Percentiles rank a stretch among this genome's conserved stretches.
Conservation (phyloP, 805 yeast species). For the Jamesozyma lodderae region DNA sequence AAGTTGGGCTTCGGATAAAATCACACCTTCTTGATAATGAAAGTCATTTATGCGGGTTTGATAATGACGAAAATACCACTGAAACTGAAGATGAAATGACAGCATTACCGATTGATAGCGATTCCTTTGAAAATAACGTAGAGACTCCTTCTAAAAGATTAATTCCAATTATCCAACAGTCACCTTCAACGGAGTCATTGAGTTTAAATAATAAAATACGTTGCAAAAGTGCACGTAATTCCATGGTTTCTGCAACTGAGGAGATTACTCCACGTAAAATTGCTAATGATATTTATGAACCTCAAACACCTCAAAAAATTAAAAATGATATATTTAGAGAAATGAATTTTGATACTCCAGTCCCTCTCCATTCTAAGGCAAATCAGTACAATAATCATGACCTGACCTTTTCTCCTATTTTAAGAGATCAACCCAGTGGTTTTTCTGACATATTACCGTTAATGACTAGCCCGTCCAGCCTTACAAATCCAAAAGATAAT, state of each 20-base stretch:
- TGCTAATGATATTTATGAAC: neutral
- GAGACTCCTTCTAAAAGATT: slow-evolving; percentile 15
- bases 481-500: too few species aligned
- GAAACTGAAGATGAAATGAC: slow-evolving; percentile 33
- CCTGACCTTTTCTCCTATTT: too few species aligned
- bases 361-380: neutral
- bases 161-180: slow-evolving; percentile 6
- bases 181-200: slow-evolving; percentile 14
- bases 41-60: too few species aligned
- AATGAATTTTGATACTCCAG: slow-evolving; percentile 1
- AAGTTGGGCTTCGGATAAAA: slow-evolving; percentile 50
- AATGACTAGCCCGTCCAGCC: too few species aligned
- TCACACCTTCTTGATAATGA: slow-evolving; percentile 36
- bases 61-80: slow-evolving; percentile 27
- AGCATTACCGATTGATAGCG: slow-evolving; percentile 12
- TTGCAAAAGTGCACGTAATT: neutral
- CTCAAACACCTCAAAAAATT: slow-evolving; percentile 2
- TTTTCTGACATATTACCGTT: too few species aligned
- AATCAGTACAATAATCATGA: too few species aligned
- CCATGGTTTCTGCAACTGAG: neutral
- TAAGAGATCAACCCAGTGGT: too few species aligned
- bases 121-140: slow-evolving; percentile 10
- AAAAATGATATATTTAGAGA: neutral
- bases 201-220: neutral
- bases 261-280: neutral